phyloP scores from a whole-genome alignment of 176 grass and related monocot genomes.

The Olyra latifolia region DNA sequence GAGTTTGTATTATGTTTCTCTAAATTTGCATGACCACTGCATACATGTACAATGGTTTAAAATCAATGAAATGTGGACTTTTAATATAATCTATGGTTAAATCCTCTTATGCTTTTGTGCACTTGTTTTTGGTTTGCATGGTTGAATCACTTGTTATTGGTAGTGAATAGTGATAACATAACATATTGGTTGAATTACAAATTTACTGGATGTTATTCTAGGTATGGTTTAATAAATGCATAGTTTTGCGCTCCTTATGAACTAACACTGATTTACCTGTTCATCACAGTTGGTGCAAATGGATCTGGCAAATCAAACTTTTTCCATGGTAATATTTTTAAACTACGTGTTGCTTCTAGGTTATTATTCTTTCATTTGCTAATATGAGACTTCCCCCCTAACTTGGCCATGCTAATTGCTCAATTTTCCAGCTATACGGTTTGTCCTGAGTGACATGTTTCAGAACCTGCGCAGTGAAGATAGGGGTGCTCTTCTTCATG shows the following conservation, averaged over 20 bases:
- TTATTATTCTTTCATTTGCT: slow-evolving; percentile 10
- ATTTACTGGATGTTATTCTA: background rate
- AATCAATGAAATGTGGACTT: background rate
- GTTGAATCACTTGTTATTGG: too few relatives aligned
- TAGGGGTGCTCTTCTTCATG: slow-evolving; percentile 94
- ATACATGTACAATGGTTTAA: background rate
- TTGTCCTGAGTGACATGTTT: slow-evolving; percentile 98
- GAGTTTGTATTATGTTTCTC: background rate
- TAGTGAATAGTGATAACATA: background rate
- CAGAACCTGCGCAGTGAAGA: slow-evolving; percentile 90
- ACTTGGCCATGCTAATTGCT: slow-evolving; percentile 36
- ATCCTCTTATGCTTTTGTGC: background rate
- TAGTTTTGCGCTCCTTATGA: slow-evolving; percentile 3
- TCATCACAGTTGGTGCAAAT: slow-evolving; percentile 92
- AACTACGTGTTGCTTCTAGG: background rate
- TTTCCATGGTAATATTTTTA: slow-evolving; percentile 79
- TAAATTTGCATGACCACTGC: background rate
- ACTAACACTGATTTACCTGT: slow-evolving; percentile 31
- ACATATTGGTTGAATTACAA: background rate
- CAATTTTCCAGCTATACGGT: slow-evolving; percentile 98
- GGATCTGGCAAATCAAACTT: slow-evolving; percentile 99
- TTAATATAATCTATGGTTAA: background rate
- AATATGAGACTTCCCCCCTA: background rate
- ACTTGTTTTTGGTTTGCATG: background rate
- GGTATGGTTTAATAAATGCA: background rate